A percentile compares a stretch with the other conserved stretches of the same genome.
Conservation (phyloP, 2,329 filamentous ascomycete species). For the Paraconiothyrium brasiliense region DNA sequence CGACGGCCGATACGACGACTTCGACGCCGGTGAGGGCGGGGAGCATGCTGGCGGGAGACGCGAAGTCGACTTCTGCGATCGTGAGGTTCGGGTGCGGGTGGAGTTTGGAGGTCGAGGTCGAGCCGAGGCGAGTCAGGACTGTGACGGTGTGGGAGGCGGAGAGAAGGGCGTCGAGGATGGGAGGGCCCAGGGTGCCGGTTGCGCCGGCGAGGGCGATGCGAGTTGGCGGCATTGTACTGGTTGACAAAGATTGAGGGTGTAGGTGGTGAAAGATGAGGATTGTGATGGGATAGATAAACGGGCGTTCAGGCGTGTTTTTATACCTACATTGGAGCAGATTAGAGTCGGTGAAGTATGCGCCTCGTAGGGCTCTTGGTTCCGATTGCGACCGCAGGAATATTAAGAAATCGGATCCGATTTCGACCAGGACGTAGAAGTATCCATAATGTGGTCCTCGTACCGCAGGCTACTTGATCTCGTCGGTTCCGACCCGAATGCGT, state of each 20-base stretch:
- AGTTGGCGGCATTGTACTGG: not conserved
- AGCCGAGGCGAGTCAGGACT: slow-evolving; percentile 40
- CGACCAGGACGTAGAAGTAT: too few relatives aligned
- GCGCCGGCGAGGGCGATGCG: slow-evolving; percentile 27
- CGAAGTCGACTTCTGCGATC: slow-evolving; percentile 35
- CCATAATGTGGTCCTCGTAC: too few relatives aligned
- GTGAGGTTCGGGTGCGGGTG: slow-evolving; percentile 26
- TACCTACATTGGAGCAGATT: too few relatives aligned
- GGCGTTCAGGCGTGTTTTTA: too few relatives aligned
- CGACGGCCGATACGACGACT: slow-evolving; percentile 41
- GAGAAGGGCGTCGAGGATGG: slow-evolving; percentile 42
- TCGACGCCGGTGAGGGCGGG: slow-evolving; percentile 40
- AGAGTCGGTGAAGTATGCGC: too few relatives aligned
- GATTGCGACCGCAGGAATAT: too few relatives aligned
- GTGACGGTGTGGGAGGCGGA: slow-evolving; percentile 34
- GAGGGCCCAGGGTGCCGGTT: slow-evolving; percentile 40
- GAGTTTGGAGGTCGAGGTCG: slow-evolving; percentile 17
- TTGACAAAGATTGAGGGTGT: not conserved
- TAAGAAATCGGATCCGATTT: too few relatives aligned
- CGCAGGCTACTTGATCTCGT: too few relatives aligned
- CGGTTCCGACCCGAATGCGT: too few relatives aligned
- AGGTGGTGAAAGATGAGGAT: too few relatives aligned
- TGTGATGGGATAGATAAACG: not conserved
- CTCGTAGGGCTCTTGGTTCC: too few relatives aligned
- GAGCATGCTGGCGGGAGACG: slow-evolving; percentile 22